A percentile compares a stretch with the other conserved stretches of the same genome.
These are phyloP conservation scores for Xylaria sp. DNA, from an alignment of 2,329 filamentous ascomycete genomes.

Conservation along the genomic window DNA sequence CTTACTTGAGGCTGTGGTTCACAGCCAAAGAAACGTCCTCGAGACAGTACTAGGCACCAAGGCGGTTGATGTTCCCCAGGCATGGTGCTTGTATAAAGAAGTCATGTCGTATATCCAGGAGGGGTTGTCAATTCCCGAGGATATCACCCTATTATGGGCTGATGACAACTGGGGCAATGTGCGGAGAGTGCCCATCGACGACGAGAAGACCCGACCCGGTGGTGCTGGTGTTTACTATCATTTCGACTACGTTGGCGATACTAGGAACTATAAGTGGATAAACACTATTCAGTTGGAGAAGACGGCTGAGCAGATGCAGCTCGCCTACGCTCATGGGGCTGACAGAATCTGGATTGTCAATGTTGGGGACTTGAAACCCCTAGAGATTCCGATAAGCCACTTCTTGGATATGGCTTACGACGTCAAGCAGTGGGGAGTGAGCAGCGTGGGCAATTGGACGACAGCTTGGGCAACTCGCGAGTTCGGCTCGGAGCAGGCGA, in stretches of 20 bases:
- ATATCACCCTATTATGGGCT: constrained; percentile 71
- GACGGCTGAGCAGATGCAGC: constrained; percentile 73
- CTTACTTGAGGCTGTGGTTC: constrained; percentile 70
- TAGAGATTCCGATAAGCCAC: constrained; percentile 73
- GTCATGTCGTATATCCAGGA: constrained; percentile 76
- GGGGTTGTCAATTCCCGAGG: constrained; percentile 69
- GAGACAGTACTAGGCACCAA: constrained; percentile 65
- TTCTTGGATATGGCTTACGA: constrained; percentile 77
- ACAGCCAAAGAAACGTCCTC: constrained; percentile 69
- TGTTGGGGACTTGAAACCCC: constrained; percentile 71
- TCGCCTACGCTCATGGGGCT: constrained; percentile 68
- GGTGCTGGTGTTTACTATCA: constrained; percentile 71
- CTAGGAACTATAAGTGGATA: constrained; percentile 71
- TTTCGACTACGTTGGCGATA: constrained; percentile 67
- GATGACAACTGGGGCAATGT: constrained; percentile 74
- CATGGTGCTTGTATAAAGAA: constrained; percentile 81
- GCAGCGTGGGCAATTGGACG: constrained; percentile 67
- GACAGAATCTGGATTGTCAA: constrained; percentile 73
- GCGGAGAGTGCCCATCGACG: constrained; percentile 64
- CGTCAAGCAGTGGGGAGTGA: constrained; percentile 65
- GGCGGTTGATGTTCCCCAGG: constrained; percentile 68
- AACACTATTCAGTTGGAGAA: constrained; percentile 74
- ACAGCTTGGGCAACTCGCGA: constrained; percentile 66
- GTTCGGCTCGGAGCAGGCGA: constrained; percentile 62
- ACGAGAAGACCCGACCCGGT: constrained; percentile 64